Conservation (phyloP, 495 filamentous ascomycete species). For the Talaromyces proteolyticus region DNA sequence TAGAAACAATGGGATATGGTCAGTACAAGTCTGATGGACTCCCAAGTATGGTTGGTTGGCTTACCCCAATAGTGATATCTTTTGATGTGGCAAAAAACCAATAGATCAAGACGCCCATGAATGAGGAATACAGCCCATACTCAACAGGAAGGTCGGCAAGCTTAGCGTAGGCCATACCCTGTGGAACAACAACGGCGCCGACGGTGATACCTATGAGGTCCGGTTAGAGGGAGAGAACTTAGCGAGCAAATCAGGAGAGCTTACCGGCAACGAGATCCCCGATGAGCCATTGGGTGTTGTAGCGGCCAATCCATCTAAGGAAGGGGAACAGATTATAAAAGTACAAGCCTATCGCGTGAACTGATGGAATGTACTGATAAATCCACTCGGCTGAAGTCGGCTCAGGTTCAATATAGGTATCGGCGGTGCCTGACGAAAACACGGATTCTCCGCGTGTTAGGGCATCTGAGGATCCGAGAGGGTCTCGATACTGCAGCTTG, state of each 20-base stretch:
- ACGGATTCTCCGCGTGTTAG: slow-evolving; percentile 70
- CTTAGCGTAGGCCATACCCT: slow-evolving; percentile 95
- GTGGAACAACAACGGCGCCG: slow-evolving; percentile 90
- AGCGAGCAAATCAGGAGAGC: slow-evolving; percentile 11
- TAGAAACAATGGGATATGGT: slow-evolving; percentile 8
- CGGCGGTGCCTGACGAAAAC: slow-evolving; percentile 67
- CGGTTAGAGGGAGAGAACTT: neutral
- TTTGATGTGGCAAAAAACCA: slow-evolving; percentile 99
- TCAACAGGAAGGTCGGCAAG: slow-evolving; percentile 72
- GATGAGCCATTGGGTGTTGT: slow-evolving; percentile 82
- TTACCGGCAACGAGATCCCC: slow-evolving; percentile 88
- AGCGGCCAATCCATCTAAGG: slow-evolving; percentile 75
- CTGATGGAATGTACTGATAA: slow-evolving; percentile 50
- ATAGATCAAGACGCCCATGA: slow-evolving; percentile 94
- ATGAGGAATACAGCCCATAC: slow-evolving; percentile 93
- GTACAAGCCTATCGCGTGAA: slow-evolving; percentile 50
- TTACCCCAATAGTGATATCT: slow-evolving; percentile 97
- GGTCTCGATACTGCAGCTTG: slow-evolving; percentile 64
- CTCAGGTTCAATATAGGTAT: slow-evolving; percentile 79
- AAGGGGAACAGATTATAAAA: slow-evolving; percentile 76
- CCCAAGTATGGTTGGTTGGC: slow-evolving; percentile 26
- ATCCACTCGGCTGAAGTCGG: slow-evolving; percentile 74
- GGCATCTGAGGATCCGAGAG: slow-evolving; percentile 45
- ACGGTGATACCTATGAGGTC: slow-evolving; percentile 72
- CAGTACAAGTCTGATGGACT: neutral